A percentile compares a stretch with the other conserved stretches of the same genome.
phyloP scores from a whole-genome alignment of 208 protist species.

The Leishmania aethiopica region DNA sequence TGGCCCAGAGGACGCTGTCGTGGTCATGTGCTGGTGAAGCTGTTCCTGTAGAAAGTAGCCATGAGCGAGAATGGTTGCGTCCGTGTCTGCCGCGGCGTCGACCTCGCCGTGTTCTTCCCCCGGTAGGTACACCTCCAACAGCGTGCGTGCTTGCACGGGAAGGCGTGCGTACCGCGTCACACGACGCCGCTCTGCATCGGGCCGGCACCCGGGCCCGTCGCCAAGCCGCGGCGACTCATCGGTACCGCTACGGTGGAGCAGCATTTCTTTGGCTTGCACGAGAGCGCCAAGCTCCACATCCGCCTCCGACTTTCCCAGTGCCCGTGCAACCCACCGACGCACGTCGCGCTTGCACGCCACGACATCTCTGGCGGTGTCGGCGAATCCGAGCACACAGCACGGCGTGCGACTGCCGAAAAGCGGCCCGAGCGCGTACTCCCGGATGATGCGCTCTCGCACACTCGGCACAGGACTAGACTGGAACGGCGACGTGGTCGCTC shows the following conservation, averaged over 20 bases:
- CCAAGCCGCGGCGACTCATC: conserved; percentile 58
- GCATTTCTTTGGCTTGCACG: conserved; percentile 66
- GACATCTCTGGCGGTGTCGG: conserved; percentile 29
- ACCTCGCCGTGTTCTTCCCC: conserved; percentile 35
- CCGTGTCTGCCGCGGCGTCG: not conserved
- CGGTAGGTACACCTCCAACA: conserved; percentile 65
- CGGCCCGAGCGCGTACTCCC: conserved; percentile 77
- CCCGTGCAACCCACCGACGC: conserved; percentile 36
- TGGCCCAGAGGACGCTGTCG: not conserved
- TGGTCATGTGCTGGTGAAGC: conserved; percentile 24
- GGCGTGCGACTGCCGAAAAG: conserved; percentile 66
- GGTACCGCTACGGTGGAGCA: conserved; percentile 55
- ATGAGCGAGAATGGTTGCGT: conserved; percentile 24
- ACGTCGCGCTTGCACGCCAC: conserved; percentile 31
- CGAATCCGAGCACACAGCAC: conserved; percentile 67
- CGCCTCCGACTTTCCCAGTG: conserved; percentile 25
- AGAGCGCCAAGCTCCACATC: conserved; percentile 56
- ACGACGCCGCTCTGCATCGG: conserved; percentile 27
- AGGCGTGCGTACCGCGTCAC: conserved; percentile 43
- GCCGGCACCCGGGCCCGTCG: conserved; percentile 32
- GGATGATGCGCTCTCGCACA: conserved; percentile 59
- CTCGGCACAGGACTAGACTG: conserved; percentile 74
- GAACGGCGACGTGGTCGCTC: conserved; percentile 56
- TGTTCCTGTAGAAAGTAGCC: conserved; percentile 43
- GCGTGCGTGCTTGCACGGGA: conserved; percentile 53